Conservation (phyloP, 75 land plant genomes). For the Cryptomeria japonica region DNA sequence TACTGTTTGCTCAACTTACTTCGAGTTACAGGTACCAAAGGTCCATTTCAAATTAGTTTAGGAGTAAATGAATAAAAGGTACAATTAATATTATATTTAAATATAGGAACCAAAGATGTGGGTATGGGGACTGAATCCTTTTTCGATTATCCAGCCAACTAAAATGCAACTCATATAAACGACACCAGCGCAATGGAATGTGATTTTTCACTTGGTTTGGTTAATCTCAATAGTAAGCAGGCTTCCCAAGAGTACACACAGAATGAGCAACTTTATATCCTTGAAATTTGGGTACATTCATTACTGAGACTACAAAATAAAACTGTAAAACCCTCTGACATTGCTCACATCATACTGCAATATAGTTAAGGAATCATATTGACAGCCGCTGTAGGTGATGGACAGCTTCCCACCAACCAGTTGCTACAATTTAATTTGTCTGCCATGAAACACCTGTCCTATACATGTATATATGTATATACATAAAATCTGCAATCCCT, state of each 20-base stretch:
- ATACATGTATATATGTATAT: not conserved
- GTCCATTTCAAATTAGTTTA: not conserved
- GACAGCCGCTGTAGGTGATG: not conserved
- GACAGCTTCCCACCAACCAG: not conserved
- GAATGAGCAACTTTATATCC: not conserved
- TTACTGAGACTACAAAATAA: not conserved
- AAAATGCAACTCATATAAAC: no score
- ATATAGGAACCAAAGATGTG: not conserved
- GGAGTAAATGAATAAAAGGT: no score
- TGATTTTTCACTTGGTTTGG: not conserved
- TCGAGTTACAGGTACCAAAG: not conserved
- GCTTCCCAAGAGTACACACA: not conserved
- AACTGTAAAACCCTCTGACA: not conserved
- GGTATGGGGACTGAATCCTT: not conserved
- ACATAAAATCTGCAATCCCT: not conserved
- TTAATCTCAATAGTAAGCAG: not conserved
- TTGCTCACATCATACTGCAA: not conserved
- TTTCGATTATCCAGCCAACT: no score
- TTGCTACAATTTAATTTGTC: slow-evolving; percentile 4
- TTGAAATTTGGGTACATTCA: not conserved
- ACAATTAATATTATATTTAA: not conserved
- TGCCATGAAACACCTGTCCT: not conserved
- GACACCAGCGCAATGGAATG: no score
- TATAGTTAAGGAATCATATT: not conserved
- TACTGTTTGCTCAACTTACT: not conserved